Evolutionary conservation across 495 filamentous ascomycete genomes (phyloP).

Genomic region (Aspergillus conjunctus): DNA sequence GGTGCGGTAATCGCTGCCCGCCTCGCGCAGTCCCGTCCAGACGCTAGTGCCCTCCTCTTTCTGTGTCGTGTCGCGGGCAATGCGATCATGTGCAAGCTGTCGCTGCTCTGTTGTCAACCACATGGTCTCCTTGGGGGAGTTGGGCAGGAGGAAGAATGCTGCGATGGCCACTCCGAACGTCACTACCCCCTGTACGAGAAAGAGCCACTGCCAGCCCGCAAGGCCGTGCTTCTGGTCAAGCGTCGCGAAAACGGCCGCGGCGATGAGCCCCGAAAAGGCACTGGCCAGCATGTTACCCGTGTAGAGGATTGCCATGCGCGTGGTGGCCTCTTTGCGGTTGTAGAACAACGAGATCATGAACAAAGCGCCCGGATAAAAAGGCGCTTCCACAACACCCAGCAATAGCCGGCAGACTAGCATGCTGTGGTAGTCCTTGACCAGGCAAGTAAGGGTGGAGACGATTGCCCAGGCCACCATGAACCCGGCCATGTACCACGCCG

Average conservation of each 20-base stretch:
- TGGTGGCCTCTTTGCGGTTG: constrained; percentile 42
- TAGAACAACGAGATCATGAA: constrained; percentile 51
- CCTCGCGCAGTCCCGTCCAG: constrained; percentile 41
- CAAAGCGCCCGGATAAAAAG: constrained; percentile 49
- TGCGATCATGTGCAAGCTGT: constrained; percentile 36
- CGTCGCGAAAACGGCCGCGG: constrained; percentile 27
- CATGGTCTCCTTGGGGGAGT: constrained; percentile 51
- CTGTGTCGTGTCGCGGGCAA: constrained; percentile 25
- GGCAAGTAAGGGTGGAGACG: constrained; percentile 46
- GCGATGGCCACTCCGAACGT: constrained; percentile 42
- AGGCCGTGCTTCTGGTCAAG: constrained; percentile 26
- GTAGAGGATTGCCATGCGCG: constrained; percentile 31
- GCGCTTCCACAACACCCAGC: constrained; percentile 52
- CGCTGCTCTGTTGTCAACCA: constrained; percentile 43
- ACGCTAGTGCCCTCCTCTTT: constrained; percentile 19
- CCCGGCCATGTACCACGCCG: constrained; percentile 35
- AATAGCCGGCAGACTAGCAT: constrained; percentile 41
- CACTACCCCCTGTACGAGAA: constrained; percentile 45
- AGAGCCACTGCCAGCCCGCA: constrained; percentile 37
- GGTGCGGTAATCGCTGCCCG: constrained; percentile 38
- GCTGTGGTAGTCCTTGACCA: constrained; percentile 44
- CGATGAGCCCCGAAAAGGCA: constrained; percentile 33
- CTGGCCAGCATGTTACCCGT: constrained; percentile 29
- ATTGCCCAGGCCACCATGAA: constrained; percentile 55
- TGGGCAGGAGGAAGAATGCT: constrained; percentile 43